Percentiles rank a stretch among this genome's conserved stretches.
Conservation (phyloP, 2,329 filamentous ascomycete genomes). For the Aspergillus chevalieri region DNA sequence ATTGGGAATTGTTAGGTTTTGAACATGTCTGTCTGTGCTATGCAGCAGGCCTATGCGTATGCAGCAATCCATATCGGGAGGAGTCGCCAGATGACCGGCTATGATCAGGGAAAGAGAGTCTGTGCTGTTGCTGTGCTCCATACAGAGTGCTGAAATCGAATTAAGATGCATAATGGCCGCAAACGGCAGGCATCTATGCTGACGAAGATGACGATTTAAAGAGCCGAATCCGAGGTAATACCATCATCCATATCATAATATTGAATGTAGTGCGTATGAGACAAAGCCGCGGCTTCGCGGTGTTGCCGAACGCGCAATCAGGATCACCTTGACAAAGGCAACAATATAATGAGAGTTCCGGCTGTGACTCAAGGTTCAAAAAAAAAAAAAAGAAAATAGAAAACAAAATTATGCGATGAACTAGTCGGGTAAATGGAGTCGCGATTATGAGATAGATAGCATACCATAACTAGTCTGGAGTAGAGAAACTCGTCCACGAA, state of each 20-base stretch:
- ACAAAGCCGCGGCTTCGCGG: neutral
- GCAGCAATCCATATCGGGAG: neutral
- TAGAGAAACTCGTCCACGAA: too few species aligned
- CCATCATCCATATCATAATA: neutral
- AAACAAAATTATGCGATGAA: neutral
- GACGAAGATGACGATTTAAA: neutral
- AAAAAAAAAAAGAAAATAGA: neutral
- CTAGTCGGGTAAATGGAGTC: neutral
- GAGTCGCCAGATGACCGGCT: neutral
- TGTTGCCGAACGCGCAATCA: neutral
- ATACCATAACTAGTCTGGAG: too few species aligned
- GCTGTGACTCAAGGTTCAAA: neutral
- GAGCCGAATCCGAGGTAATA: neutral
- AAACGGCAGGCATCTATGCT: neutral
- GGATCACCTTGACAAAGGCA: neutral
- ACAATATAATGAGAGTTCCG: too few species aligned
- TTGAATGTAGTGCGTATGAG: neutral
- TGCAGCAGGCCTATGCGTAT: conserved; percentile 1
- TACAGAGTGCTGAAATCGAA: neutral
- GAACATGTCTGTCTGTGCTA: neutral
- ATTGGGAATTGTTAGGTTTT: neutral
- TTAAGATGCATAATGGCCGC: neutral
- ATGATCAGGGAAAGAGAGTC: neutral
- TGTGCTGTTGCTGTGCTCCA: neutral
- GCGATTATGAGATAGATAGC: neutral